A percentile compares a stretch with the other conserved stretches of the same genome.
phyloP scores from a whole-genome alignment of 164 flowering plant genomes.

The Aristolochia californica region DNA sequence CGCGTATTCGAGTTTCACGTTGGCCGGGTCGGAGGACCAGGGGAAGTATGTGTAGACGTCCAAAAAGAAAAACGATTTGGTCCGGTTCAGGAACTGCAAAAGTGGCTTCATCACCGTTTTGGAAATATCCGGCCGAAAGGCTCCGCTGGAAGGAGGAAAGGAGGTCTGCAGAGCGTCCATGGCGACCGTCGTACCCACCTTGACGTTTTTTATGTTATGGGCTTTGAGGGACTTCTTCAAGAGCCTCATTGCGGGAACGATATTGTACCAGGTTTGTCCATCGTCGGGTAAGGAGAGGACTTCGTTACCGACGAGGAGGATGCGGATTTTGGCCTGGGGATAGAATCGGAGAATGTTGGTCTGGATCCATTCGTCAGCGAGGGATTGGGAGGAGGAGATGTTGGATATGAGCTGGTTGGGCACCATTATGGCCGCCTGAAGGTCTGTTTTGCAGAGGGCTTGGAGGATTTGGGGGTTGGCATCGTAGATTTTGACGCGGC shows the following conservation, averaged over 20 bases:
- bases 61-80: slow-evolving; percentile 72
- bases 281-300: slow-evolving; percentile 31
- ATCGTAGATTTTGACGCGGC: slow-evolving; percentile 55
- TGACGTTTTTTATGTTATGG: slow-evolving; percentile 34
- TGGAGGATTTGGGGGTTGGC: slow-evolving; percentile 60
- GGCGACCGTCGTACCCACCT: slow-evolving; percentile 72
- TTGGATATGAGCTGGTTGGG: slow-evolving; percentile 55
- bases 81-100: slow-evolving; percentile 61
- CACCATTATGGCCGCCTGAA: slow-evolving; percentile 74
- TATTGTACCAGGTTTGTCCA: slow-evolving; percentile 30
- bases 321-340: slow-evolving; percentile 51
- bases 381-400: slow-evolving; percentile 40
- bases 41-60: slow-evolving; percentile 78
- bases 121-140: slow-evolving; percentile 59
- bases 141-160: slow-evolving; percentile 80
- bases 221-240: slow-evolving; percentile 37
- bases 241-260: slow-evolving; percentile 66
- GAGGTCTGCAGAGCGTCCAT: slow-evolving; percentile 65
- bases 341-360: slow-evolving; percentile 54
- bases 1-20: slow-evolving; percentile 60
- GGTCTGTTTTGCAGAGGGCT: slow-evolving; percentile 32
- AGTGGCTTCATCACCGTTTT: slow-evolving; percentile 45
- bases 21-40: slow-evolving; percentile 42
- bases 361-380: slow-evolving; percentile 59
- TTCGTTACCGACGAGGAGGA: slow-evolving; percentile 80